Conservation (phyloP, 139 green algal genomes). For the Asterochloris sp. region DNA sequence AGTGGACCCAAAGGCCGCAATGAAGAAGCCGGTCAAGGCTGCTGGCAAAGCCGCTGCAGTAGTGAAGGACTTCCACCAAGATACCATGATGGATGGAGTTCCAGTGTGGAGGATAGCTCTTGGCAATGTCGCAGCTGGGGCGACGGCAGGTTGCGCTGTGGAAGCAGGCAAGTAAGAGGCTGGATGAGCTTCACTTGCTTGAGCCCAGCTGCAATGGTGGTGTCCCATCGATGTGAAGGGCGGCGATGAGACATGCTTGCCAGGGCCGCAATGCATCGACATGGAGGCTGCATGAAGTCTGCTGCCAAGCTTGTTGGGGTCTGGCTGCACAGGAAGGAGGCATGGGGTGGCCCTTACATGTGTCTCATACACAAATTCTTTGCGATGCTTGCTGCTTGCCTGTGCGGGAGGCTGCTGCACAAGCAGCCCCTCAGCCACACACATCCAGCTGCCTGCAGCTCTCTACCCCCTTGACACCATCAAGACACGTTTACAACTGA, state of each 20-base stretch:
- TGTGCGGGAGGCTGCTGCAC: neutral
- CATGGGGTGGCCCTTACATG: neutral
- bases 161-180: constrained; percentile 61
- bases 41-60: too few relatives aligned
- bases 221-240: neutral
- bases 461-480: constrained; percentile 99
- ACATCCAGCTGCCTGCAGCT: constrained; percentile 37
- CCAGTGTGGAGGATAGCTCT: constrained; percentile 55
- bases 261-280: too few relatives aligned
- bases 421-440: neutral
- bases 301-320: neutral
- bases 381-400: neutral
- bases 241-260: neutral
- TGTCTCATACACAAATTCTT: neutral
- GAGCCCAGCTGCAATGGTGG: too few relatives aligned
- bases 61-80: too few relatives aligned
- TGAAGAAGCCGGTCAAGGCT: too few relatives aligned
- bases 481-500: constrained; percentile 94
- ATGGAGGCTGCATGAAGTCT: too few relatives aligned
- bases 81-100: neutral
- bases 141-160: constrained; percentile 75
- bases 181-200: neutral
- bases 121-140: constrained; percentile 77
- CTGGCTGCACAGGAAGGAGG: neutral
- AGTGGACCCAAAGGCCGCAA: too few relatives aligned